Evolutionary conservation across 2,329 filamentous ascomycete genomes (phyloP), one percentile per base, ranked within the genome.

Genomic region (Esteya vermicola): DNA sequence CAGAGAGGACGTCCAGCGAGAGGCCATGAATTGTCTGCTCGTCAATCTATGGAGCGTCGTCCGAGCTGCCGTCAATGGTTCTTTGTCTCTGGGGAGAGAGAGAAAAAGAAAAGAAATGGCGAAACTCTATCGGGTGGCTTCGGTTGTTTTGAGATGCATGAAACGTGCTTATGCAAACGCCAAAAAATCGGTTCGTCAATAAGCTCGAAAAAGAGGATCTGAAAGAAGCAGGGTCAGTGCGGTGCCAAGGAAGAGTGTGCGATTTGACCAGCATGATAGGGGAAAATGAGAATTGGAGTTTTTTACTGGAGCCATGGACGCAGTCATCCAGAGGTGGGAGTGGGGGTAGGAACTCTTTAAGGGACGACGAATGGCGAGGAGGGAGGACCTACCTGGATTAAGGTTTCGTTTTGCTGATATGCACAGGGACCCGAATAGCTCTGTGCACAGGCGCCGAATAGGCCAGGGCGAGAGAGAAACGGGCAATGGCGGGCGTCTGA

Each of bases 111-210:
- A n/a, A n/a, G n/a, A n/a, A n/a, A n/a, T n/a, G n/a, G n/a, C n/a
- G n/a, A n/a, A n/a, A n/a, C n/a, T n/a, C n/a, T n/a, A n/a, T n/a
- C 44, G 27, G 40, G 32, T 26, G 19, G 40, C 18, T 39, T 27
- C 30, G 40, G 40, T 46, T 42, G 38, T 36, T 38, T 39, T 43
- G 36, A 39, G 38, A 33, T 32, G 39, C 37, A 41, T 53, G 49
- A 53, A 53, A 52, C 50, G 50, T 47, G 45, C 36, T 52, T 50
- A 50, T 52, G 50, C 51, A 44, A 46, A 36, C 23, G 25, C 9
- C n/a, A 25, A 12, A 4, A 9, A 6, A 6, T 16, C 3, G 19
- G 19, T 33, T 21, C 12, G 32, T 19, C 20, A n/a, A n/a, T n/a
- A n/a, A n/a, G 19, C 25, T 12, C 14, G 20, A 22, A 21, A 21